Conservation (phyloP, 306 rosid species). For the Rosa persica region DNA sequence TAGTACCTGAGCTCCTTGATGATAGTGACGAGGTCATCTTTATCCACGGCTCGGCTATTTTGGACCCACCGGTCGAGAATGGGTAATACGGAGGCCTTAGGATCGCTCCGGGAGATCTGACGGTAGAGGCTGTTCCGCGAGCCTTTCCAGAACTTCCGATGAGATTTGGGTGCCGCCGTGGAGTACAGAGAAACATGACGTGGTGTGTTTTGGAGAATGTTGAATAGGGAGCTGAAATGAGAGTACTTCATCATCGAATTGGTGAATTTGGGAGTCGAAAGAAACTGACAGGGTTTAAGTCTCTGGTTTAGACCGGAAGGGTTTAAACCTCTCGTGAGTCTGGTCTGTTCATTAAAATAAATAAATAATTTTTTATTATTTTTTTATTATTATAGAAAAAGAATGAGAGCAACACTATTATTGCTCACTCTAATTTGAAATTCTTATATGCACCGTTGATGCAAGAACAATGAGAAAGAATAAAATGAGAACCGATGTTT, state of each 20-base stretch:
- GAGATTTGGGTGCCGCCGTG: background rate
- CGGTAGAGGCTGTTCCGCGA: background rate
- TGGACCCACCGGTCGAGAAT: constrained; percentile 27
- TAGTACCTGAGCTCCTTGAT: constrained; percentile 26
- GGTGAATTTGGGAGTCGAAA: background rate
- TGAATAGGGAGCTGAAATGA: constrained; percentile 12
- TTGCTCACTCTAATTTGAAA: too few species aligned
- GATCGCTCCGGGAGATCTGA: constrained; percentile 17
- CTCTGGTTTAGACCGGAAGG: too few species aligned
- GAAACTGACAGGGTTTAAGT: background rate
- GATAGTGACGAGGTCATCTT: background rate
- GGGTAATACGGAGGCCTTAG: constrained; percentile 6
- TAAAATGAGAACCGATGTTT: too few species aligned
- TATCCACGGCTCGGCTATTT: constrained; percentile 2
- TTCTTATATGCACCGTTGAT: too few species aligned
- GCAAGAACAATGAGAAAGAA: too few species aligned
- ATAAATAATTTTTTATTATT: too few species aligned
- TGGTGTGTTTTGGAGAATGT: background rate
- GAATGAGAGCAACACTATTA: too few species aligned
- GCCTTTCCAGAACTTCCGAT: background rate
- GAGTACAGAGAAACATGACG: background rate
- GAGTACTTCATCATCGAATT: background rate
- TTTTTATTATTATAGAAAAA: too few species aligned
- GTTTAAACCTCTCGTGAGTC: too few species aligned
- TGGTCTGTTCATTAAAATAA: too few species aligned